Base-by-base conservation (phyloP, 2,329 filamentous ascomycete species). In the Incumbomyces lentus region DNA sequence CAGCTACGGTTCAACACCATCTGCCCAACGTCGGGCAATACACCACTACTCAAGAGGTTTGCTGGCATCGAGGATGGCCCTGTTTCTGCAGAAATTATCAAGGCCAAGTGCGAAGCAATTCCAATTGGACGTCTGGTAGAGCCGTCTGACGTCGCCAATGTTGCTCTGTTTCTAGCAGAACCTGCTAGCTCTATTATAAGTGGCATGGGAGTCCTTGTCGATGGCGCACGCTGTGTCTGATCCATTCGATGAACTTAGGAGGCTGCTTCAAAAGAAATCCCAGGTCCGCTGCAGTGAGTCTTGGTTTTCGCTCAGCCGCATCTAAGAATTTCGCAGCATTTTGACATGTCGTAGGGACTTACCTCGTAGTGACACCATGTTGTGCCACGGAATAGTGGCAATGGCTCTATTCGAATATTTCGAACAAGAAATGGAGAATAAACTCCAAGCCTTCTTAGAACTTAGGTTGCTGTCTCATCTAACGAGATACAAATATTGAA, bases 161-260 rank as follows among this genome's bases (percentile, higher is more conserved):
- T 49, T 14, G 49, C 46, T 29, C 46, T 51, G n/a, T 51, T 51
- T 38, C 47, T 51, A 14, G 46, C 46, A 3, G 49, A 49, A 40
- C 38, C 47, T 6, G 47, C 49, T 3, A 49, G 49, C 47, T 51
- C 49, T 1, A 52, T 52, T 16, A 52, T 52, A 29, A 52, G 49
- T 10, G 49, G 49, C 3, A 41, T 51, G 3, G 47, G 47, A 38
- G 46, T 51, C 3, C 30, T 51, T 34, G 49, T 49, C 12, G 49
- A 51, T 22, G 49, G 49, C 18, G 47, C 47, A n/a, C 36, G 36
- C 6, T 39, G 36, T 39, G 36, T 39, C 12, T 39, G 18, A 22
- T 13, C 3, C 5, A 16, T 17, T 13, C n/a, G 19, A 18, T 14
- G 5, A 17, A 17, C 6, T 17, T 16, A 14, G 6, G 6, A 14